Percentiles rank a stretch among this genome's conserved stretches.
Conservation (phyloP, 2,329 filamentous ascomycete species). For the Monosporascus ibericus region DNA sequence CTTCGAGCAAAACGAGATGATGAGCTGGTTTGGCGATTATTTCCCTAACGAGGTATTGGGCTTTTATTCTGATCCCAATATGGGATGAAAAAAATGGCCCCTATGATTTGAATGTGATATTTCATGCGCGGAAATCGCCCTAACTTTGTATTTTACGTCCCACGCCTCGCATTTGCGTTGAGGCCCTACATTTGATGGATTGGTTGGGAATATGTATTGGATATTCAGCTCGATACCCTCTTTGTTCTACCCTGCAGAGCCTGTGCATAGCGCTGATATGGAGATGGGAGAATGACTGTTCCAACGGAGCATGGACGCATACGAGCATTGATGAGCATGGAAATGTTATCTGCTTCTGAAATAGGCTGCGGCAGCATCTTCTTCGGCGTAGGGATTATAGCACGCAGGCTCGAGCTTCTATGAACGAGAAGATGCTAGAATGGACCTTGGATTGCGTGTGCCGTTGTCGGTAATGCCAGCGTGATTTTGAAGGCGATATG, state of each 20-base stretch:
- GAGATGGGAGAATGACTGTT: background rate
- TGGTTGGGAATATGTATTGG: background rate
- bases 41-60: slow-evolving; percentile 25
- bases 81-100: slow-evolving; percentile 7
- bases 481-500: no score
- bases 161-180: background rate
- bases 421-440: no score
- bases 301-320: background rate
- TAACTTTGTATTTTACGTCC: background rate
- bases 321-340: background rate
- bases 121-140: background rate
- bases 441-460: no score
- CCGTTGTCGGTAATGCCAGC: no score
- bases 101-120: background rate
- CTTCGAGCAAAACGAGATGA: slow-evolving; percentile 28
- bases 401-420: no score
- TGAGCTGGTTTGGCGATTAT: slow-evolving; percentile 29
- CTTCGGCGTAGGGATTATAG: background rate
- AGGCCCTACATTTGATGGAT: background rate
- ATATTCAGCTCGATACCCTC: background rate
- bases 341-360: background rate
- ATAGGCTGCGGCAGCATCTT: background rate
- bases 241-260: background rate
- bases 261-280: background rate
- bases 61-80: slow-evolving; percentile 19